A percentile compares a stretch with the other conserved stretches of the same genome.
Conservation (phyloP, 2,329 filamentous ascomycete genomes). For the Xylaria hypoxylon region DNA sequence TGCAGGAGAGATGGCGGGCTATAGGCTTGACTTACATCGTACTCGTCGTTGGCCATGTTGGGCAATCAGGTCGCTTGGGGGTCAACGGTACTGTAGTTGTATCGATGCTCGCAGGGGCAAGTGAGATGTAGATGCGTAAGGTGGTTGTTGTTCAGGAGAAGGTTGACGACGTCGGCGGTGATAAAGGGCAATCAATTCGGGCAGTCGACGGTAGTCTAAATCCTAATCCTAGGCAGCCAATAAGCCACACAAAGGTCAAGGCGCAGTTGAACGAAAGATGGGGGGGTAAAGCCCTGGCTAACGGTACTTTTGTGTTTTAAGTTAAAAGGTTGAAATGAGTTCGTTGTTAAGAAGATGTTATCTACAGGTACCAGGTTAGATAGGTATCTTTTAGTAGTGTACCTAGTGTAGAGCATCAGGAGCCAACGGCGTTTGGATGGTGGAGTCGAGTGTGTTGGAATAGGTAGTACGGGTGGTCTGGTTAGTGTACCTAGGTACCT, state of each 20-base stretch:
- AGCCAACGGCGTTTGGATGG: conserved; percentile 35
- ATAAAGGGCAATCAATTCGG: conserved; percentile 37
- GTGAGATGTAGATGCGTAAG: conserved; percentile 1
- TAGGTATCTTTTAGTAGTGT: conserved; percentile 24
- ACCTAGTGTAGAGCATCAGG: conserved; percentile 21
- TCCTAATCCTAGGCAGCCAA: conserved; percentile 29
- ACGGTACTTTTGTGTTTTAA: conserved; percentile 6
- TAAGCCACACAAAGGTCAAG: conserved; percentile 40
- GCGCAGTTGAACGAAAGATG: conserved; percentile 29
- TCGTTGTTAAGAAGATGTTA: conserved; percentile 29
- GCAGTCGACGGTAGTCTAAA: conserved; percentile 29
- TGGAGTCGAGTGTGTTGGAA: conserved; percentile 32
- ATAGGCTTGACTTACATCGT: conserved; percentile 80
- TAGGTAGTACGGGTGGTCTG: too few species aligned
- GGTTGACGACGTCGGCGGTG: conserved; percentile 34
- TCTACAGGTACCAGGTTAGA: conserved; percentile 24
- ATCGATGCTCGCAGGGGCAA: conserved; percentile 34
- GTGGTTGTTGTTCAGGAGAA: conserved; percentile 28
- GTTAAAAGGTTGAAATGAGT: conserved; percentile 22
- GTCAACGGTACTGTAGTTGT: conserved; percentile 27
- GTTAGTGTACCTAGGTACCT: neutral
- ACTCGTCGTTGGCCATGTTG: conserved; percentile 99
- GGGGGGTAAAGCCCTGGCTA: conserved; percentile 22
- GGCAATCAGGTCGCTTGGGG: conserved; percentile 44
- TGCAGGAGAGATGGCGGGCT: conserved; percentile 38